Percentiles rank a stretch among this genome's conserved stretches.
Conservation (phyloP, 2,329 filamentous ascomycete genomes). For the Fusarium tricinctum region DNA sequence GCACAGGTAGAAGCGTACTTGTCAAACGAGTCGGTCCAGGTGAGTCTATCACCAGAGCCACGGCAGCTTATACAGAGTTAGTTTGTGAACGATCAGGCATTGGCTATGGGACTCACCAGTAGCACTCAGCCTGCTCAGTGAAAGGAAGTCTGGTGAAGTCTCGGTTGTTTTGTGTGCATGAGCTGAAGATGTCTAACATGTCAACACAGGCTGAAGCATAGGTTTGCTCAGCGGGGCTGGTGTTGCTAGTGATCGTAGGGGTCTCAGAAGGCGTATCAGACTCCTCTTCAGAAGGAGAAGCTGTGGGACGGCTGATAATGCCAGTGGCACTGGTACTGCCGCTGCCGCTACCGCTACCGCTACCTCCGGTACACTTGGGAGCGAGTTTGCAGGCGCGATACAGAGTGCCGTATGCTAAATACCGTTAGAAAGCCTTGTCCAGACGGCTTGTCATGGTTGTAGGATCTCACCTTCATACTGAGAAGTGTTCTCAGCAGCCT, state of each 20-base stretch:
- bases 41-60: conserved; percentile 30
- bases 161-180: conserved; percentile 39
- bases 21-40: conserved; percentile 53
- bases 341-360: neutral
- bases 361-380: conserved; percentile 24
- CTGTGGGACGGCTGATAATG: conserved; percentile 11
- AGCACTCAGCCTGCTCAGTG: conserved; percentile 52
- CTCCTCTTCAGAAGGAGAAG: conserved; percentile 11
- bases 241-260: conserved; percentile 27
- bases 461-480: conserved; percentile 47
- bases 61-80: conserved; percentile 46
- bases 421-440: conserved; percentile 19
- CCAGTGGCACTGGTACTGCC: neutral
- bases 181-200: conserved; percentile 49
- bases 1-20: conserved; percentile 51
- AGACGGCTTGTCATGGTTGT: neutral
- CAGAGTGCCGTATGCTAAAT: conserved; percentile 47
- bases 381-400: conserved; percentile 45
- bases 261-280: neutral
- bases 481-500: conserved; percentile 40
- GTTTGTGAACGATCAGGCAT: neutral
- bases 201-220: conserved; percentile 46
- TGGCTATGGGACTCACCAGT: conserved; percentile 48
- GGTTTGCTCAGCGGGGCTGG: conserved; percentile 35
- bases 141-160: conserved; percentile 48